A percentile compares a stretch with the other conserved stretches of the same genome.
phyloP scores from a whole-genome alignment of 805 yeast species.

The Lipomyces kockii region DNA sequence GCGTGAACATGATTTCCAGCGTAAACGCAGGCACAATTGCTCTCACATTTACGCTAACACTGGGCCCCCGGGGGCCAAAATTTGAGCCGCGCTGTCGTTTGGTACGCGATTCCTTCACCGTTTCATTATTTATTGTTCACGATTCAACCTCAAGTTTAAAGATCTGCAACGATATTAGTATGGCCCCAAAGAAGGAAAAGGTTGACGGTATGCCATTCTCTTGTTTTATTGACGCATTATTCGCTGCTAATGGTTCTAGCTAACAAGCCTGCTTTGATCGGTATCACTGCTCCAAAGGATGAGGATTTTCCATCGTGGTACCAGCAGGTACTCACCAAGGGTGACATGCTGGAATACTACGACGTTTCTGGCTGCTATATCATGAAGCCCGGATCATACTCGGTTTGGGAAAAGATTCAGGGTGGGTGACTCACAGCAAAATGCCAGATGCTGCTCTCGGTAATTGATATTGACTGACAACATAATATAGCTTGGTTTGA shows the following conservation, averaged over 20 bases:
- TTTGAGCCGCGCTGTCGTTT: not conserved
- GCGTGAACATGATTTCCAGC: not conserved
- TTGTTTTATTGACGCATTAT: not conserved
- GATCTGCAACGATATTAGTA: conserved; percentile 1
- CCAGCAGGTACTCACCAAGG: conserved; percentile 92
- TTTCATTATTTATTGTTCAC: not conserved
- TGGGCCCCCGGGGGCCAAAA: not conserved
- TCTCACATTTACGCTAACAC: not conserved
- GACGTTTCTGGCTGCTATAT: conserved; percentile 99
- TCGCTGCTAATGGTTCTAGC: conserved; percentile 3
- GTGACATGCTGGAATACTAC: conserved; percentile 98
- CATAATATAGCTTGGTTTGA: conserved; percentile 66
- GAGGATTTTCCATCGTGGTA: conserved; percentile 97
- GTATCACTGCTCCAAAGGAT: conserved; percentile 92
- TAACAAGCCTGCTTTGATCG: conserved; percentile 65
- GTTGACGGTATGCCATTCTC: conserved; percentile 17
- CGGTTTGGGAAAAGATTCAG: conserved; percentile 93
- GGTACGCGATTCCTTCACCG: not conserved
- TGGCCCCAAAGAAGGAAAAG: conserved; percentile 28
- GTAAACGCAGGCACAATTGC: not conserved
- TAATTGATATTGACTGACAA: not conserved
- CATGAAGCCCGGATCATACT: conserved; percentile 92
- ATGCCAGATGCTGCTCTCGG: not conserved
- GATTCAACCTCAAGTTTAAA: not conserved
- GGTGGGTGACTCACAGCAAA: conserved; percentile 11